A percentile compares a stretch with the other conserved stretches of the same genome.
phyloP scores from a whole-genome alignment of 331 rosid species.

The Malus hybrid region DNA sequence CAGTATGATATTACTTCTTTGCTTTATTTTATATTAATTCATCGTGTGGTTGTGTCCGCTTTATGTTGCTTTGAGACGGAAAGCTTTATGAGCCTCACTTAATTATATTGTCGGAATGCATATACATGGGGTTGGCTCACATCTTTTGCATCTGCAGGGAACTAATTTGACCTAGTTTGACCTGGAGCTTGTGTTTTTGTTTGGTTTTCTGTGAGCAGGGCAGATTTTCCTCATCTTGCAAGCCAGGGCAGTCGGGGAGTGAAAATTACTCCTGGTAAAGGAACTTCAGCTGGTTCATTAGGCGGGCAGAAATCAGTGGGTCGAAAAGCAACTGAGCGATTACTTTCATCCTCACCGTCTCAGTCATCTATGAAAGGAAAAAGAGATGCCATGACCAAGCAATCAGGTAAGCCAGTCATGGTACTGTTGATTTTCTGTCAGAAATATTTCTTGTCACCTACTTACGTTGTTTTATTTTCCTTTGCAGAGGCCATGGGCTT shows the following conservation, averaged over 20 bases:
- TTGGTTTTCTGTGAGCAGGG: slow-evolving; percentile 38
- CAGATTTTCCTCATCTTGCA: slow-evolving; percentile 48
- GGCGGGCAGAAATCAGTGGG: slow-evolving; percentile 62
- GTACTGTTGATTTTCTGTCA: background rate
- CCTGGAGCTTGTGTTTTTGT: background rate
- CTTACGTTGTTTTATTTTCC: background rate
- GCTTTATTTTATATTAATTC: background rate
- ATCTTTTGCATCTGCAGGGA: background rate
- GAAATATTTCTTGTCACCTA: background rate
- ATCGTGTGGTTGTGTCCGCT: background rate
- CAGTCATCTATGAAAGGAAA: slow-evolving; percentile 46
- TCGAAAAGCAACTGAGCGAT: slow-evolving; percentile 50
- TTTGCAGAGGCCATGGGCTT: slow-evolving; percentile 82
- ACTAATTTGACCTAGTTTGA: background rate
- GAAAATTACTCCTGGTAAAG: slow-evolving; percentile 44
- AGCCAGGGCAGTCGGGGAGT: slow-evolving; percentile 57
- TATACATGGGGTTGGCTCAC: background rate
- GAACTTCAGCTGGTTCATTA: slow-evolving; percentile 44
- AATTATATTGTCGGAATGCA: background rate
- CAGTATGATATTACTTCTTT: slow-evolving; percentile 43
- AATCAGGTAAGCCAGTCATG: slow-evolving; percentile 44
- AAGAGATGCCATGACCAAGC: slow-evolving; percentile 62
- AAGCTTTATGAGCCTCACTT: background rate
- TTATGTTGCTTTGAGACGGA: background rate
- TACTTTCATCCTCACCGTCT: slow-evolving; percentile 49